Percentiles rank a stretch among this genome's conserved stretches.
phyloP scores from a whole-genome alignment of 2,329 filamentous ascomycete genomes.

The Aspergillus brasiliensis region DNA sequence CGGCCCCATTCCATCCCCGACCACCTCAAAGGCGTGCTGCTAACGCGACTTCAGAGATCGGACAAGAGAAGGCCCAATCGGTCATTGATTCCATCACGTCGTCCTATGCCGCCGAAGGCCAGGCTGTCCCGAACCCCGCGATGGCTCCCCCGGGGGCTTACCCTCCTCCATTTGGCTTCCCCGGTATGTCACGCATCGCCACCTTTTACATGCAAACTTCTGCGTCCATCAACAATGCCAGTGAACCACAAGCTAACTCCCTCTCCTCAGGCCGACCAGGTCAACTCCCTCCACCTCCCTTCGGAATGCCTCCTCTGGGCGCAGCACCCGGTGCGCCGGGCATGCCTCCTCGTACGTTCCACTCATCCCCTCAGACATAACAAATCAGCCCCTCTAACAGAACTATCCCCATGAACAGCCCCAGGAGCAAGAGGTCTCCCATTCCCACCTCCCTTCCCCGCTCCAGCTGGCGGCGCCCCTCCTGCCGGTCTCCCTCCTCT shows the following conservation, averaged over 20 bases:
- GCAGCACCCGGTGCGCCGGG: conserved; percentile 43
- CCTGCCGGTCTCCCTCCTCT: conserved; percentile 39
- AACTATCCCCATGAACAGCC: conserved; percentile 38
- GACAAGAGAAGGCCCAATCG: conserved; percentile 95
- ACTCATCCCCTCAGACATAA: not conserved
- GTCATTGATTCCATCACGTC: conserved; percentile 98
- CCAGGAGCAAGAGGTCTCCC: conserved; percentile 58
- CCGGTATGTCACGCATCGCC: conserved; percentile 48
- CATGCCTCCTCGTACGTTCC: conserved; percentile 57
- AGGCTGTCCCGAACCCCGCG: conserved; percentile 83
- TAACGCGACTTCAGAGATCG: conserved; percentile 69
- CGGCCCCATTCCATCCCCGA: not conserved
- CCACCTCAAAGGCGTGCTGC: not conserved
- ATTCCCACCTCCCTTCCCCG: conserved; percentile 53
- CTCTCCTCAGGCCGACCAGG: conserved; percentile 33
- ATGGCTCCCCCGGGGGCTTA: conserved; percentile 61
- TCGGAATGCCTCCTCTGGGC: conserved; percentile 53
- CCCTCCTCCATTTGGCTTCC: conserved; percentile 64
- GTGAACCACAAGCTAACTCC: conserved; percentile 7
- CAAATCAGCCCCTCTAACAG: not conserved
- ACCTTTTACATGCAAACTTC: not conserved
- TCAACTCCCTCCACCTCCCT: conserved; percentile 60
- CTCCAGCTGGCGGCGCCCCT: conserved; percentile 38
- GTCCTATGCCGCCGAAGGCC: conserved; percentile 92
- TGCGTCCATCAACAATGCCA: not conserved